Evolutionary conservation across 2,329 filamentous ascomycete species (phyloP).

Genomic region (Cladophialophora bantiana): DNA sequence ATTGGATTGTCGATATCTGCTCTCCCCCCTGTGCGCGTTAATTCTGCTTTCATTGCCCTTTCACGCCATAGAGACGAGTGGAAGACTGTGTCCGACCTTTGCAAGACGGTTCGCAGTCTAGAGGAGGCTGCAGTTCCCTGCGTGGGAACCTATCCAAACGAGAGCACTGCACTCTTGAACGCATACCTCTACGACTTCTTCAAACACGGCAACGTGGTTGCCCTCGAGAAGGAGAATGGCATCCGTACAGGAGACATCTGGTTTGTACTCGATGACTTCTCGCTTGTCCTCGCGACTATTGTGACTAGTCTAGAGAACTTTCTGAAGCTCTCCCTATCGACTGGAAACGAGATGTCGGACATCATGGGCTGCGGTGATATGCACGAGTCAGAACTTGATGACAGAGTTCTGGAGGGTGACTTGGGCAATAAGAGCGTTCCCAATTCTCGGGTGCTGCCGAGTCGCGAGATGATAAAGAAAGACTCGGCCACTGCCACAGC

Average conservation of each 20-base stretch:
- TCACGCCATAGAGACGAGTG: conserved; percentile 2
- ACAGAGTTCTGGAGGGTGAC: background rate
- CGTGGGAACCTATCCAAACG: background rate
- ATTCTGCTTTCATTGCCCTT: background rate
- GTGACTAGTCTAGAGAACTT: background rate
- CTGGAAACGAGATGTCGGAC: background rate
- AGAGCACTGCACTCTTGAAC: background rate
- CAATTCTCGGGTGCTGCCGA: background rate
- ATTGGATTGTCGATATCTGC: background rate
- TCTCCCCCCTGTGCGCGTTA: background rate
- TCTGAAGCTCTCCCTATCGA: background rate
- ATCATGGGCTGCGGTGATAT: conserved; percentile 3
- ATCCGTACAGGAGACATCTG: background rate
- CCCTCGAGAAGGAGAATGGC: background rate
- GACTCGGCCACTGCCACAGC: background rate
- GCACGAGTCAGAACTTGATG: background rate
- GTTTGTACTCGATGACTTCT: conserved; percentile 3
- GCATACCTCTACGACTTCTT: conserved; percentile 6
- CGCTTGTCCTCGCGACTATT: background rate
- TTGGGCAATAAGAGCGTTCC: background rate
- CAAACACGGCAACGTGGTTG: conserved; percentile 2
- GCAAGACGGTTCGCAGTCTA: conserved; percentile 4
- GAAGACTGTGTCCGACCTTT: background rate
- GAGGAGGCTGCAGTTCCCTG: background rate
- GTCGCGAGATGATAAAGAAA: background rate